Base-by-base conservation (phyloP, 768 basidiomycete species). In the Dioszegia crocea region DNA sequence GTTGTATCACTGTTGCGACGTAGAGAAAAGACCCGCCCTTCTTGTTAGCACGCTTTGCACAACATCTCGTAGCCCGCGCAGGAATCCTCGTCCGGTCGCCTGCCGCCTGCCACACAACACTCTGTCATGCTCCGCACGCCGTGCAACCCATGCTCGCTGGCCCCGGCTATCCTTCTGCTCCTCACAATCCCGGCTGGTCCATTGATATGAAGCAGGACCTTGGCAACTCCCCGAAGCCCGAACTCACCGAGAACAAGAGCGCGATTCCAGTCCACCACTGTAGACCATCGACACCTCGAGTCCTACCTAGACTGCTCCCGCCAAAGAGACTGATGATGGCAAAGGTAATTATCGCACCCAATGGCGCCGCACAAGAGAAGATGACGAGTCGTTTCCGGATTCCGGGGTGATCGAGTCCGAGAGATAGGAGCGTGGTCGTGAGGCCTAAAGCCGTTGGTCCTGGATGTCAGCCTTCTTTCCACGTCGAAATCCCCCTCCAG, bases 1-100 rank as follows among this genome's bases (percentile, higher is more conserved):
- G 84, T 69, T 90, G 89, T n/a, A 91, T 80, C 39, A 90, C 86
- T 1, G 91, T 91, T 0, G 92, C 91, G 9, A 97, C 93, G 71
- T 94, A 96, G 38, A 97, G 80, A 78, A 96, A 96, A 2, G 90
- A 91, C 9, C 92, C 92, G 44, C 89, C 92, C 89, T 92, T 55
- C 23, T 17, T 50, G 43, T 38, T 21, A 31, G 12, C n/a, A n/a
- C n/a, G n/a, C n/a, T n/a, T n/a, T n/a, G n/a, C n/a, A n/a, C n/a
- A n/a, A n/a, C n/a, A n/a, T n/a, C n/a, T n/a, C n/a, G n/a, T n/a
- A n/a, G n/a, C n/a, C n/a, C n/a, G n/a, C n/a, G n/a, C n/a, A n/a
- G n/a, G n/a, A n/a, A n/a, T n/a, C n/a, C n/a, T n/a, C n/a, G n/a
- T n/a, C n/a, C n/a, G n/a, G n/a, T n/a, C n/a, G n/a, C n/a, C n/a